Conservation (phyloP, 176 grass and related monocot genomes). For the Aegilops longissima region DNA sequence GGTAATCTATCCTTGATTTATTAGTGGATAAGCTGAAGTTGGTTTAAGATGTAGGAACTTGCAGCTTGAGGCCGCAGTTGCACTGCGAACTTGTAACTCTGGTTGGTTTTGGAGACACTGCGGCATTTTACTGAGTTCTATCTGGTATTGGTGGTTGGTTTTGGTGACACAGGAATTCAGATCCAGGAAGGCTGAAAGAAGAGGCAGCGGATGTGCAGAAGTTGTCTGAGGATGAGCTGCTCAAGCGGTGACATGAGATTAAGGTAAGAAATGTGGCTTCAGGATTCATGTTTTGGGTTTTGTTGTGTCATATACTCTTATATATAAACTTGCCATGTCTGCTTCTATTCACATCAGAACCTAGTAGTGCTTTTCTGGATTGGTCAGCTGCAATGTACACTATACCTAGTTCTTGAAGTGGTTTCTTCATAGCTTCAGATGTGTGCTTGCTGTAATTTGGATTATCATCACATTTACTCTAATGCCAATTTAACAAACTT, state of each 20-base stretch:
- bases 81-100: background rate
- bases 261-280: conserved; percentile 52
- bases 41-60: background rate
- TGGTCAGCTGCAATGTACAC: background rate
- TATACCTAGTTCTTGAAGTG: background rate
- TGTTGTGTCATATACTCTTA: background rate
- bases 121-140: conserved; percentile 27
- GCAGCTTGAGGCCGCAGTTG: background rate
- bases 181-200: conserved; percentile 86
- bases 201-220: conserved; percentile 54
- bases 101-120: background rate
- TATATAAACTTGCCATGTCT: background rate
- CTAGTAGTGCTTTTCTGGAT: background rate
- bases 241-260: conserved; percentile 62
- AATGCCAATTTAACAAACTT: background rate
- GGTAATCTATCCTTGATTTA: background rate
- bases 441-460: background rate
- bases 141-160: background rate
- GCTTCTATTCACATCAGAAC: background rate
- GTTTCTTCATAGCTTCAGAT: background rate
- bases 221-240: conserved; percentile 62
- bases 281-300: background rate
- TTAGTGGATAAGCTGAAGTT: background rate
- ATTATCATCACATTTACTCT: background rate
- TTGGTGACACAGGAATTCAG: conserved; percentile 62